phyloP scores from a whole-genome alignment of 495 filamentous ascomycete species.

The Astrothelium macrocarpum region DNA sequence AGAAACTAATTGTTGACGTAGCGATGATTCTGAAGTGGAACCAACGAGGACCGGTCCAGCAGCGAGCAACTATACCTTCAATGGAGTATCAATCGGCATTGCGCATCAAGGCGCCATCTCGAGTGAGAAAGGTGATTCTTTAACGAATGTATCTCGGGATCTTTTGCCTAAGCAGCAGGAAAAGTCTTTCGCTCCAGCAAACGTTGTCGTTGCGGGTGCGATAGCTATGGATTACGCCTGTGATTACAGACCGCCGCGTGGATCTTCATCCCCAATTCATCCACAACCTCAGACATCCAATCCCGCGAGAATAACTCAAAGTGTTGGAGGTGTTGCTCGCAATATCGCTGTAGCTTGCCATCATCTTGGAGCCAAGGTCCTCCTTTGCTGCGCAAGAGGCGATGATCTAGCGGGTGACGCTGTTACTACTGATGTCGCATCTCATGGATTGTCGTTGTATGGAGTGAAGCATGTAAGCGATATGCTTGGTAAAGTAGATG shows the following conservation, averaged over 20 bases:
- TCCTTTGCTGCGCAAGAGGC: conserved; percentile 67
- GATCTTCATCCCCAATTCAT: conserved; percentile 22
- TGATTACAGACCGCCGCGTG: conserved; percentile 50
- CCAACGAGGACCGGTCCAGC: conserved; percentile 5
- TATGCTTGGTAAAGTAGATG: not conserved
- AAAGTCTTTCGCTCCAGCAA: conserved; percentile 27
- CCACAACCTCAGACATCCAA: conserved; percentile 77
- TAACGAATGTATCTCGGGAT: not conserved
- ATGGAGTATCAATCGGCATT: conserved; percentile 8
- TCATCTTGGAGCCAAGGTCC: conserved; percentile 45
- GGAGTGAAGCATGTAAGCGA: conserved; percentile 41
- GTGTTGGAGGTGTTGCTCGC: conserved; percentile 86
- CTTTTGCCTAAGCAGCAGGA: not conserved
- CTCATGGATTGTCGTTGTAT: conserved; percentile 51
- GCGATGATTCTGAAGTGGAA: conserved; percentile 3
- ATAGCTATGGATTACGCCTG: conserved; percentile 83
- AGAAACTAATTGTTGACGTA: conserved; percentile 13
- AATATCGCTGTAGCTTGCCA: conserved; percentile 80
- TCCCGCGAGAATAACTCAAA: conserved; percentile 65
- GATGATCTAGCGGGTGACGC: conserved; percentile 68
- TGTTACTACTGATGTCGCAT: conserved; percentile 50
- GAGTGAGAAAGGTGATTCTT: not conserved
- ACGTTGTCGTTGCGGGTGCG: conserved; percentile 81
- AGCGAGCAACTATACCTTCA: conserved; percentile 9
- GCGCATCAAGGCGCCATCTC: not conserved